Conservation (phyloP, 192 early-diverging fungal species). For the Gaertneriomyces sp. region DNA sequence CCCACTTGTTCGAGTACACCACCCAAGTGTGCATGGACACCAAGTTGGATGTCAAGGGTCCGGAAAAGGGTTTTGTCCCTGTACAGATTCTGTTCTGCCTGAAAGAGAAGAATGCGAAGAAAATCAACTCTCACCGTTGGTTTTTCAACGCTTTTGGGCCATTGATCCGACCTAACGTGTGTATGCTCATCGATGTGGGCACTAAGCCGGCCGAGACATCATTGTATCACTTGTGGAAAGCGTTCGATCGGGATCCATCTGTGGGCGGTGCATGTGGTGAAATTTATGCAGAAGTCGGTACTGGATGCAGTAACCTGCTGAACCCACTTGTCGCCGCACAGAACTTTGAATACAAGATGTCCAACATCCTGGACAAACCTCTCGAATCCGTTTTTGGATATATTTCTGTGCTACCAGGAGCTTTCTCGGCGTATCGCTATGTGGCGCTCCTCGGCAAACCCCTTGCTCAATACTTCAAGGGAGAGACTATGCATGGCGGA, state of each 20-base stretch:
- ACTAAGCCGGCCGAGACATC: slow-evolving; percentile 79
- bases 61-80: slow-evolving; percentile 71
- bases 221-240: slow-evolving; percentile 92
- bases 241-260: slow-evolving; percentile 73
- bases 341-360: slow-evolving; percentile 99
- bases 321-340: slow-evolving; percentile 92
- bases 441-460: slow-evolving; percentile 70
- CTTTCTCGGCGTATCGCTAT: slow-evolving; percentile 95
- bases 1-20: slow-evolving; percentile 90
- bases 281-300: slow-evolving; percentile 82
- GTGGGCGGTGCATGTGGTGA: slow-evolving; percentile 95
- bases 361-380: slow-evolving; percentile 95
- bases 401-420: slow-evolving; percentile 85
- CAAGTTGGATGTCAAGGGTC: slow-evolving; percentile 61
- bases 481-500: slow-evolving; percentile 78
- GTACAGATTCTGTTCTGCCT: slow-evolving; percentile 88
- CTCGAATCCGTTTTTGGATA: slow-evolving; percentile 87
- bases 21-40: slow-evolving; percentile 66
- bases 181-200: slow-evolving; percentile 89
- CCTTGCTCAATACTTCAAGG: slow-evolving; percentile 85
- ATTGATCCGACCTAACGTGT: slow-evolving; percentile 79
- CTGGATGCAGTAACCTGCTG: slow-evolving; percentile 63
- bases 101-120: slow-evolving; percentile 90
- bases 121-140: slow-evolving; percentile 94
- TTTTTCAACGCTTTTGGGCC: slow-evolving; percentile 92